Evolutionary conservation across 805 yeast genomes (phyloP).

Genomic region (Kuraishia capsulata): DNA sequence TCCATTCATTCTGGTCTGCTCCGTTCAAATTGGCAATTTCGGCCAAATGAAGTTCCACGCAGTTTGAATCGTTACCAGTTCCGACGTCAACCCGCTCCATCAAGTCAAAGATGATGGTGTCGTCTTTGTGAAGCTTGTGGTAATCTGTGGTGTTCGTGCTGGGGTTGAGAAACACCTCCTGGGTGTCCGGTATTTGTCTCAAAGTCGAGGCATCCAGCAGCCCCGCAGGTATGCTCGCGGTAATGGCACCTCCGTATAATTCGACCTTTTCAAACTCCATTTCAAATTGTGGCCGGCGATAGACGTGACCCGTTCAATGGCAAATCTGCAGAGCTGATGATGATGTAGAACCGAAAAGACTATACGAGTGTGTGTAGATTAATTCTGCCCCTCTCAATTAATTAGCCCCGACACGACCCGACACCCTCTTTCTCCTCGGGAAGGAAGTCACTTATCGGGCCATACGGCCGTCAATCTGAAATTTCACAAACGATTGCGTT

Average conservation of each 20-base stretch:
- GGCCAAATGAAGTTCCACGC: constrained; percentile 42
- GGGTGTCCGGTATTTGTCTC: constrained; percentile 86
- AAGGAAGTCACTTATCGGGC: not conserved
- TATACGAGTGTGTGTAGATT: too few species aligned
- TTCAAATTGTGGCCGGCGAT: too few species aligned
- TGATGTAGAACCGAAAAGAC: too few species aligned
- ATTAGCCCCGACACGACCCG: too few species aligned
- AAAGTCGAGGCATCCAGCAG: constrained; percentile 70
- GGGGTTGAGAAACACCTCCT: constrained; percentile 71
- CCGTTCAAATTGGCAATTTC: constrained; percentile 44
- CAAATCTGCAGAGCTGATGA: too few species aligned
- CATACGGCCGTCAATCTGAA: not conserved
- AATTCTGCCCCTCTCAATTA: too few species aligned
- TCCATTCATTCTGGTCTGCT: constrained; percentile 18
- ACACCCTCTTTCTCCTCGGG: too few species aligned
- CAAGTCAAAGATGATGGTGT: constrained; percentile 56
- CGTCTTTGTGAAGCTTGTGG: constrained; percentile 28
- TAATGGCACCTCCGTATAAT: constrained; percentile 81
- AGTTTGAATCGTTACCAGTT: constrained; percentile 22
- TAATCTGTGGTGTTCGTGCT: constrained; percentile 12
- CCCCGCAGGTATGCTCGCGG: constrained; percentile 45
- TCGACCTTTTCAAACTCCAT: constrained; percentile 4
- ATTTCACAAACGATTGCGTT: not conserved
- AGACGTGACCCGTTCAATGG: too few species aligned
- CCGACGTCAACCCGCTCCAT: constrained; percentile 39